Conservation (phyloP, 2,329 filamentous ascomycete species). For the Alternaria dauci region DNA sequence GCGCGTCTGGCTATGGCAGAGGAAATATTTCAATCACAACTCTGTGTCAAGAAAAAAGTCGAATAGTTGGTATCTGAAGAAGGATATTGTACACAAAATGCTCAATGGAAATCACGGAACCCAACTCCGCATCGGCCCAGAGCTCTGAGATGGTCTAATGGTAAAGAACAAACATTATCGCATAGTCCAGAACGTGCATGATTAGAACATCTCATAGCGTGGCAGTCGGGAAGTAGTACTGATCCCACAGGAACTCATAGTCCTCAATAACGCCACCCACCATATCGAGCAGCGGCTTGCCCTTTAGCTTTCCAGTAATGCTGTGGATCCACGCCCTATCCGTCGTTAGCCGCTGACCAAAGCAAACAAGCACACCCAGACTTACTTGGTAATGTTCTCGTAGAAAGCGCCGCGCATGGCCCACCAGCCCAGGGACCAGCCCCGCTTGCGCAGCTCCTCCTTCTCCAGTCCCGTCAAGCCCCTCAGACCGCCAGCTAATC, state of each 20-base stretch:
- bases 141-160: background rate
- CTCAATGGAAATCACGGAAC: background rate
- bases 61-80: conserved; percentile 33
- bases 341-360: conserved; percentile 25
- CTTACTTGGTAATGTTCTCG: conserved; percentile 80
- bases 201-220: conserved; percentile 55
- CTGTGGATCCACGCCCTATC: conserved; percentile 69
- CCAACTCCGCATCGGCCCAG: conserved; percentile 2
- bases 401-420: conserved; percentile 96
- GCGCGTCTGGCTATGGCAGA: background rate
- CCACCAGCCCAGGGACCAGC: conserved; percentile 96
- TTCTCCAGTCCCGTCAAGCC: conserved; percentile 84
- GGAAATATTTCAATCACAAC: background rate
- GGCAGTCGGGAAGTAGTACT: conserved; percentile 86
- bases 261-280: conserved; percentile 89
- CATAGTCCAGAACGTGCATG: background rate
- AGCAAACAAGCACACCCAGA: conserved; percentile 1
- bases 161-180: conserved; percentile 2
- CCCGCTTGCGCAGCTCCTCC: conserved; percentile 87
- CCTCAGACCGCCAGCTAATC: conserved; percentile 74
- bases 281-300: conserved; percentile 79
- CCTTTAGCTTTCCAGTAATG: conserved; percentile 73
- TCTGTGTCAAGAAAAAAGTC: background rate
- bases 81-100: conserved; percentile 13
- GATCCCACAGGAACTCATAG: conserved; percentile 98